Evolutionary conservation across 108 stramenopile species (phyloP).

Genomic region (Pseudonitzschia delicatissima): DNA sequence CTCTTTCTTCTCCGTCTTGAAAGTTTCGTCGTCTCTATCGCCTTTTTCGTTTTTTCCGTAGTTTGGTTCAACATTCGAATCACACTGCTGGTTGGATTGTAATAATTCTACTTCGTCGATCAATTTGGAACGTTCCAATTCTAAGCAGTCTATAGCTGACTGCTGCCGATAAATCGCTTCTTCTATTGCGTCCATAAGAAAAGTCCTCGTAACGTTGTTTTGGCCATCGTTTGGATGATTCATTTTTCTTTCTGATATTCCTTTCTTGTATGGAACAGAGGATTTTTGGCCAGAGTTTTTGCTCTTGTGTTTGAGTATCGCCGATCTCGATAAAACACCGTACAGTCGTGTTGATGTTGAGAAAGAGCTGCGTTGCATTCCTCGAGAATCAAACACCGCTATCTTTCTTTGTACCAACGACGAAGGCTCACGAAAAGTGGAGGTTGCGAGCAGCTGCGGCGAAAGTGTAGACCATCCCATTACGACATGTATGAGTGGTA

Average conservation of each 20-base stretch:
- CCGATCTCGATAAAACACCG: conserved; percentile 3
- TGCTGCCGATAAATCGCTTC: conserved; percentile 1
- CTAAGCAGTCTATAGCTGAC: background rate
- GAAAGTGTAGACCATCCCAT: background rate
- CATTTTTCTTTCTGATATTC: too few species aligned
- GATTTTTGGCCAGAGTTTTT: background rate
- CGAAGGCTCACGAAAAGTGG: too few species aligned
- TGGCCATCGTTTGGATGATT: background rate
- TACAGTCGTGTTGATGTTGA: conserved; percentile 7
- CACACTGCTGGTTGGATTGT: background rate
- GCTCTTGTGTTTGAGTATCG: background rate
- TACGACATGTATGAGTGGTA: background rate
- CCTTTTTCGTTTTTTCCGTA: background rate
- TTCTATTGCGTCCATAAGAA: background rate
- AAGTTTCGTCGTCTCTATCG: background rate
- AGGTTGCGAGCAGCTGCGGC: too few species aligned
- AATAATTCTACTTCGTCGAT: background rate
- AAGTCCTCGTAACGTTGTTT: background rate
- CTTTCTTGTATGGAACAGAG: too few species aligned
- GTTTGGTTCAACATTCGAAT: background rate
- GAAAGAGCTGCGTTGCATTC: background rate
- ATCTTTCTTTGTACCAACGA: too few species aligned
- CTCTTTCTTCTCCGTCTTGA: conserved; percentile 1
- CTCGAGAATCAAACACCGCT: background rate
- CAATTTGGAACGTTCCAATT: background rate